These are phyloP conservation scores for Teunomyces tritomae DNA, from an alignment of 805 yeast genomes.

Conservation along the genomic window DNA sequence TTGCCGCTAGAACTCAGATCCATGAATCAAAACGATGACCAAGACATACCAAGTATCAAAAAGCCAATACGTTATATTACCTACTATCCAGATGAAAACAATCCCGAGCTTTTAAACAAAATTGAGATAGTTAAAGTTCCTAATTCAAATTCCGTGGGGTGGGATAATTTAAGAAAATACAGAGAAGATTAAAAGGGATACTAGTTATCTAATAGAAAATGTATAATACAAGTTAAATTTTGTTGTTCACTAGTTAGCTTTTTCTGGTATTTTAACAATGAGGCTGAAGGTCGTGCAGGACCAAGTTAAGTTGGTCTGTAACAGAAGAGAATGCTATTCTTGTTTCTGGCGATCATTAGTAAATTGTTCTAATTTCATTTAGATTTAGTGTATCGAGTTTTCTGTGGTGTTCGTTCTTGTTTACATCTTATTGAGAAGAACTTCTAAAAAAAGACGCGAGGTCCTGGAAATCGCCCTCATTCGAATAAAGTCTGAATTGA, in stretches of 20 bases:
- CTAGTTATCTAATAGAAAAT: not conserved
- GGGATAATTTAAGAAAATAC: constrained; percentile 43
- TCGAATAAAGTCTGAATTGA: not conserved
- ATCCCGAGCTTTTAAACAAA: constrained; percentile 34
- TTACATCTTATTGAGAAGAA: not conserved
- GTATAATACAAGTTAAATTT: too few species aligned
- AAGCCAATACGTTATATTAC: constrained; percentile 32
- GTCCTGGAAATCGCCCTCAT: not conserved
- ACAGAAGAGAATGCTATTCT: not conserved
- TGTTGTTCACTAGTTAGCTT: too few species aligned
- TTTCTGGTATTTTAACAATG: not conserved
- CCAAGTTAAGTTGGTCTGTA: constrained; percentile 2
- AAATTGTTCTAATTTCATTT: not conserved
- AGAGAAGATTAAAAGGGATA: constrained; percentile 5
- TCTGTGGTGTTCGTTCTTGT: not conserved
- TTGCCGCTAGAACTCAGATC: constrained; percentile 29
- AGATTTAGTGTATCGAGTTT: not conserved
- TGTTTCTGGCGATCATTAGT: not conserved
- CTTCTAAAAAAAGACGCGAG: not conserved
- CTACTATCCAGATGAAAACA: constrained; percentile 26
- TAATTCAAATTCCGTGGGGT: constrained; percentile 40
- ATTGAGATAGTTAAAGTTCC: constrained; percentile 42
- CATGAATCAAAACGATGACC: constrained; percentile 4
- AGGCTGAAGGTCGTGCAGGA: constrained; percentile 1
- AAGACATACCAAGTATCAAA: constrained; percentile 22